These are phyloP conservation scores for Stromatinia cepivora DNA, from an alignment of 2,329 filamentous ascomycete species.

Conservation along the genomic window DNA sequence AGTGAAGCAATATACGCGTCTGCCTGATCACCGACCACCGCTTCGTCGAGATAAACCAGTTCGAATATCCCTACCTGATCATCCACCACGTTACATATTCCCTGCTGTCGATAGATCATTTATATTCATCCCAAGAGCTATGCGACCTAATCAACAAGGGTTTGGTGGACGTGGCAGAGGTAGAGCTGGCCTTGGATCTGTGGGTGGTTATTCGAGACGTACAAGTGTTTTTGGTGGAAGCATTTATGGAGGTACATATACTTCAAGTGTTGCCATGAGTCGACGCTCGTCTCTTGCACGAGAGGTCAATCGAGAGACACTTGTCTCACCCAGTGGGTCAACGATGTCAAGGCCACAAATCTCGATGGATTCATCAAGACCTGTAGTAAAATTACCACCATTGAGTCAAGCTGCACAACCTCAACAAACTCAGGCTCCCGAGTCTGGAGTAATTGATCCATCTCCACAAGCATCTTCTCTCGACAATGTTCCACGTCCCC, in stretches of 20 bases:
- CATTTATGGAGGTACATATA: constrained; percentile 72
- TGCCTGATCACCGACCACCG: constrained; percentile 92
- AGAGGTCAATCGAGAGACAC: constrained; percentile 66
- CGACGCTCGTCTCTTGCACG: constrained; percentile 77
- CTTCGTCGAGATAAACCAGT: constrained; percentile 95
- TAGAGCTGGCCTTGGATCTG: constrained; percentile 67
- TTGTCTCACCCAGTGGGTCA: constrained; percentile 80
- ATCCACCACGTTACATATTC: constrained; percentile 83
- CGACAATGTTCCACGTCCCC: constrained; percentile 51
- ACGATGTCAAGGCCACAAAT: constrained; percentile 68
- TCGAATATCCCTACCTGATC: constrained; percentile 81
- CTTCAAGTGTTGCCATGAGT: constrained; percentile 84
- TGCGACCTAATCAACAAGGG: constrained; percentile 88
- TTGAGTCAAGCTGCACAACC: constrained; percentile 37
- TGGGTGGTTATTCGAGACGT: constrained; percentile 69
- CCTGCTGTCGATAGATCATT: constrained; percentile 89
- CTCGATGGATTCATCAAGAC: constrained; percentile 61
- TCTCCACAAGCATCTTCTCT: constrained; percentile 31
- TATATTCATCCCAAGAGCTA: constrained; percentile 92
- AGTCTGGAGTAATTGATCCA: constrained; percentile 34
- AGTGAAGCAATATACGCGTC: constrained; percentile 86
- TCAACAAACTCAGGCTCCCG: constrained; percentile 39
- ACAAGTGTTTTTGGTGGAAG: constrained; percentile 79
- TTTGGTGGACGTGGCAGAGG: constrained; percentile 67
- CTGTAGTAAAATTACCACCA: constrained; percentile 82